Percentiles rank a stretch among this genome's conserved stretches.
phyloP scores from a whole-genome alignment of 2,329 filamentous ascomycete species.

The Basipetospora sp. region DNA sequence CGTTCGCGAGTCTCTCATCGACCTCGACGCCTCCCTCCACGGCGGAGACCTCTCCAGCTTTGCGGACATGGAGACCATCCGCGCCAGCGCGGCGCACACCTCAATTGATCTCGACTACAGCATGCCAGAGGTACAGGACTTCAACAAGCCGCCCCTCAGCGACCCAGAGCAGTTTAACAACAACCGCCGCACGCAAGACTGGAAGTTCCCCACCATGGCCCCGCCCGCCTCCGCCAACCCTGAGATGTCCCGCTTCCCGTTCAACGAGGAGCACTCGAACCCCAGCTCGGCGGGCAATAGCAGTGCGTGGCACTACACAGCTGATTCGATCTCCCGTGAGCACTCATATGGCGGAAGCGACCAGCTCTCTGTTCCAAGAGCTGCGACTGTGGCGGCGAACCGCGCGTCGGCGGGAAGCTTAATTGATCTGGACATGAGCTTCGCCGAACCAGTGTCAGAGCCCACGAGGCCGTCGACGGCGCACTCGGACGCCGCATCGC shows the following conservation, averaged over 20 bases:
- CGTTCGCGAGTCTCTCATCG: constrained; percentile 49
- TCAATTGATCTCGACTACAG: constrained; percentile 35
- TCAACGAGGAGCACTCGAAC: constrained; percentile 20
- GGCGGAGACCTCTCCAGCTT: constrained; percentile 42
- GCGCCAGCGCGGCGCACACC: constrained; percentile 26
- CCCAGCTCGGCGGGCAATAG: constrained; percentile 7
- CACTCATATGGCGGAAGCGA: constrained; percentile 7
- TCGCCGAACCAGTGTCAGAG: constrained; percentile 36
- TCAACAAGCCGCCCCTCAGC: constrained; percentile 37
- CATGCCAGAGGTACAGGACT: constrained; percentile 25
- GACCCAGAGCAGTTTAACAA: constrained; percentile 41
- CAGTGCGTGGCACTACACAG: constrained; percentile 2
- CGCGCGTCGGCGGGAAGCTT: constrained; percentile 29
- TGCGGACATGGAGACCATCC: constrained; percentile 47
- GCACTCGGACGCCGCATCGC: constrained; percentile 41
- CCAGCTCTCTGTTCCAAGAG: constrained; percentile 21
- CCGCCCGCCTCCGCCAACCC: constrained; percentile 38
- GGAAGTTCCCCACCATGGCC: constrained; percentile 43
- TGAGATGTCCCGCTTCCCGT: constrained; percentile 36
- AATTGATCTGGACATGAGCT: constrained; percentile 41
- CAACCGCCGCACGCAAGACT: constrained; percentile 38
- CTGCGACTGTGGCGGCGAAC: constrained; percentile 12
- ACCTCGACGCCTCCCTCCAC: constrained; percentile 45
- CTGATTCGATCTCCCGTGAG: neutral
- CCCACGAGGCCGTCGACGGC: constrained; percentile 42